phyloP scores from a whole-genome alignment of 2,329 filamentous ascomycete genomes.

The Diaporthe humulicola region DNA sequence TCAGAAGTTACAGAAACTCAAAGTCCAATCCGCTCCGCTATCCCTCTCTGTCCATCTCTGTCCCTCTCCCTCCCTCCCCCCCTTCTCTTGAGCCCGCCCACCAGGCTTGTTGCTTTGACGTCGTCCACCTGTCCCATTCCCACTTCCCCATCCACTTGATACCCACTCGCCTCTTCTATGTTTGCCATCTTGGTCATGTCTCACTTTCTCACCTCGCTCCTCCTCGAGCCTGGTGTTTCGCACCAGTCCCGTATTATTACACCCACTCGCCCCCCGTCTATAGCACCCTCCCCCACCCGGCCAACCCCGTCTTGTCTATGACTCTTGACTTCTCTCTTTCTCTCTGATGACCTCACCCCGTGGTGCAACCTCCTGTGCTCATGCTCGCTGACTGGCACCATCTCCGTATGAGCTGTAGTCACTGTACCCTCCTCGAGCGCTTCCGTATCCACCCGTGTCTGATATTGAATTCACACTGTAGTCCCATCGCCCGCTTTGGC shows the following conservation, averaged over 20 bases:
- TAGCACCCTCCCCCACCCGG: constrained; percentile 3
- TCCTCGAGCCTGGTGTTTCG: background rate
- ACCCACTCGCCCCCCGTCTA: constrained; percentile 1
- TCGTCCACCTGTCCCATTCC: background rate
- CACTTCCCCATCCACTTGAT: background rate
- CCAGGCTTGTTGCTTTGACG: constrained; percentile 32
- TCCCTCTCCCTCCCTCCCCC: background rate
- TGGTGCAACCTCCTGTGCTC: constrained; percentile 22
- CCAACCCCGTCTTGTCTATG: constrained; percentile 29
- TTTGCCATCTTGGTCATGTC: background rate
- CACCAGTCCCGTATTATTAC: constrained; percentile 34
- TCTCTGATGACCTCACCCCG: constrained; percentile 24
- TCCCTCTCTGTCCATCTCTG: background rate
- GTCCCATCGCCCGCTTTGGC: constrained; percentile 38
- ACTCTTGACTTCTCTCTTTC: background rate
- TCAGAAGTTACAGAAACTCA: constrained; percentile 33
- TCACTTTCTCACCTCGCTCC: constrained; percentile 13
- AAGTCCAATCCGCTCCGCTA: constrained; percentile 25
- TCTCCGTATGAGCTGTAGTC: constrained; percentile 40
- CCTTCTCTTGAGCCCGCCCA: background rate
- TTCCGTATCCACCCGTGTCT: constrained; percentile 38
- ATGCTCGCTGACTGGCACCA: constrained; percentile 40
- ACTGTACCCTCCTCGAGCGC: constrained; percentile 36
- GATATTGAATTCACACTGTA: constrained; percentile 41
- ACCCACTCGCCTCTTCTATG: background rate